Evolutionary conservation across 2,329 filamentous ascomycete species (phyloP), one percentile per base, ranked within the genome.

Genomic region (Calonectria ilicicola): DNA sequence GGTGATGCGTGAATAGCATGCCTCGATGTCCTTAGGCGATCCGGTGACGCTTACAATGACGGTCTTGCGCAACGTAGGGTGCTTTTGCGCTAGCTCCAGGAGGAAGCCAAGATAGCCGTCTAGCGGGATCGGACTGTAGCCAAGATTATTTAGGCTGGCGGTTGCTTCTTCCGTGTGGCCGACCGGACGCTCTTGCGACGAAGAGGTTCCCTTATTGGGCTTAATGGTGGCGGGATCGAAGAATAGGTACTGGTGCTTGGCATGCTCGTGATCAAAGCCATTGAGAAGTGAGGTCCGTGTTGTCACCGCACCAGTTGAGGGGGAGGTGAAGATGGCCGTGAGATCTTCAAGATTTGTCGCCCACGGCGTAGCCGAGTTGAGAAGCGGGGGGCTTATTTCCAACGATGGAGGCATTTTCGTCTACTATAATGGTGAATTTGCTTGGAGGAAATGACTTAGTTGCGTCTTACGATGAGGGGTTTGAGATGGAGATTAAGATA

Each of bases 361-460:
- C 93, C 93, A 95, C 0, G 94, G 94, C 63, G 90, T 93, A 35
- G 94, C 91, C 0, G 93, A 93, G 83, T 96, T 96, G 75, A 95
- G 85, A 8, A 96, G 85, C 0, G 93, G 93, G 0, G 93, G 93
- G 51, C 86, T 77, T 72, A 95, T 90, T 9, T 76, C 64, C 12
- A 93, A 81, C 10, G 56, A 68, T 8, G 74, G 78, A 1, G 77
- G 79, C 77, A 78, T 80, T 2, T 35, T 73, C 9, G 2, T 35
- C 7, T 14, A 12, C 26, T 58, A 15, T 26, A 32, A 32, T 7
- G 5, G 27, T 10, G 10, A 8, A 29, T 23, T 87, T 42, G 26
- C 27, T 21, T 40, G 15, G 10, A 2, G 9, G 12, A 19, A 40
- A 8, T 23, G 21, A 60, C 14, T 14, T 9, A 17, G 29, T 32